These are phyloP conservation scores for Aspergillus transmontanensis DNA, from an alignment of 2,329 filamentous ascomycete genomes.

Conservation along the genomic window DNA sequence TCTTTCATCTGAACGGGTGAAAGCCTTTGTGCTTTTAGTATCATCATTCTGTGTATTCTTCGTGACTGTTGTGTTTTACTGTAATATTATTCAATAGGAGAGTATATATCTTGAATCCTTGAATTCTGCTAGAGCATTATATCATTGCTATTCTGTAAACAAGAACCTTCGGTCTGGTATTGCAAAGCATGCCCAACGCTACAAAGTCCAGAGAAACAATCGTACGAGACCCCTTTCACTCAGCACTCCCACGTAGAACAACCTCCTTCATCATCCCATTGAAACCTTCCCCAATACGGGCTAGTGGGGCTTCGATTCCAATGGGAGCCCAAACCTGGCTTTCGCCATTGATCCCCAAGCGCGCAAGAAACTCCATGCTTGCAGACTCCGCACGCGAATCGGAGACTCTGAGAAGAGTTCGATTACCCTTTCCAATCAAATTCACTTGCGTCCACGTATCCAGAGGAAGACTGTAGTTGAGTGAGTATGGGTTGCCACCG, in stretches of 20 bases:
- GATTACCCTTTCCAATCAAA: background rate
- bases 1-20: background rate
- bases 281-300: background rate
- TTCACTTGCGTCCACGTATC: conserved; percentile 32
- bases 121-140: background rate
- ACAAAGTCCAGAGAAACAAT: background rate
- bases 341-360: background rate
- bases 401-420: background rate
- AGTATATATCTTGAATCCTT: background rate
- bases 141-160: background rate
- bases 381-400: background rate
- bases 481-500: conserved; percentile 41
- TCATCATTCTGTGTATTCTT: background rate
- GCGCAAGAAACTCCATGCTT: background rate
- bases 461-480: conserved; percentile 46
- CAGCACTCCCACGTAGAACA: background rate
- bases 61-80: background rate
- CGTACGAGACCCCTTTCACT: background rate
- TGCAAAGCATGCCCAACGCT: background rate
- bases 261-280: background rate
- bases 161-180: background rate
- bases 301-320: background rate
- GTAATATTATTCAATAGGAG: background rate
- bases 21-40: background rate
- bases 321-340: background rate